A percentile compares a stretch with the other conserved stretches of the same genome.
Conservation (phyloP, 169 alveolate genomes). For the Plasmodium gallinaceum region DNA sequence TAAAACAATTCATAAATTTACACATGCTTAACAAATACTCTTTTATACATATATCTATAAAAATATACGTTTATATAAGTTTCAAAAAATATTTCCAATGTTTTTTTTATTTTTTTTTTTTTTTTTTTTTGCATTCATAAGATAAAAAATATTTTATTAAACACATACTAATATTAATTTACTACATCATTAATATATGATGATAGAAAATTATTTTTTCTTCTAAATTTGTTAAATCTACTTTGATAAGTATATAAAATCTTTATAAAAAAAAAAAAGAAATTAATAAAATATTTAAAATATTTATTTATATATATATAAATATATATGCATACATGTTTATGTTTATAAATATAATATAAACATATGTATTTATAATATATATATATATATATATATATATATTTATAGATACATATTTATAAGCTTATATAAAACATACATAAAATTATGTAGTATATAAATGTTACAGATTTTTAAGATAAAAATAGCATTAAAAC, state of each 20-base stretch:
- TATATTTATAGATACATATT: background rate
- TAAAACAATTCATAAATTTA: too few species aligned
- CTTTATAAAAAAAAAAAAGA: too few species aligned
- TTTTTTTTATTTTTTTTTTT: background rate
- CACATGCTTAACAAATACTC: too few species aligned
- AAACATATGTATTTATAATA: slow-evolving; percentile 1
- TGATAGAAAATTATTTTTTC: background rate
- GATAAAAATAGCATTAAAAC: slow-evolving; percentile 26
- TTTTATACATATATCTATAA: background rate
- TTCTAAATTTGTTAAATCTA: background rate
- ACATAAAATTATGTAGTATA: background rate
- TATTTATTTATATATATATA: background rate
- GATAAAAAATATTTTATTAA: background rate
- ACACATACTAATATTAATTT: background rate
- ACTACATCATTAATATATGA: background rate
- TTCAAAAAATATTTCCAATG: background rate
- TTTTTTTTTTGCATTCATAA: background rate
- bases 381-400: background rate
- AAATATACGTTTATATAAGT: slow-evolving; percentile 10
- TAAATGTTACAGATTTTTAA: background rate
- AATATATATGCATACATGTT: slow-evolving; percentile 5
- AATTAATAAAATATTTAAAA: too few species aligned
- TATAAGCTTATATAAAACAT: background rate
- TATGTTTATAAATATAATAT: background rate
- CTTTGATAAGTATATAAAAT: too few species aligned